Conservation (phyloP, 108 stramenopile species). For the Nannochloropsis salina region DNA sequence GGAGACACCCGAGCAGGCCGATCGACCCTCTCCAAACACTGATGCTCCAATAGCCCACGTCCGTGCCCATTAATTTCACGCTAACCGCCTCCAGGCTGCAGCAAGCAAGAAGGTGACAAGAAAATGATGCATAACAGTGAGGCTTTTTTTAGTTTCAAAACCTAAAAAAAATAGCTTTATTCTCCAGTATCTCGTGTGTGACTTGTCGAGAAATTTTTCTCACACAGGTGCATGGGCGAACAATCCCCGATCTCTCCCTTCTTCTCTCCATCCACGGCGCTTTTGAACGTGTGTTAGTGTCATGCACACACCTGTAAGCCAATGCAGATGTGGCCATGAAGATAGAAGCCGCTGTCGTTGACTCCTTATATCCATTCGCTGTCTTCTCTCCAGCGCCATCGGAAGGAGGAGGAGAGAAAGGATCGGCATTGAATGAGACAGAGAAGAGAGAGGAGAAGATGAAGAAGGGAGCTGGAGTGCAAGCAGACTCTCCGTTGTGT, state of each 20-base stretch:
- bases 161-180: too few species aligned
- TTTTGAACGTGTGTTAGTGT: too few species aligned
- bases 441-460: neutral
- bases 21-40: neutral
- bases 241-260: neutral
- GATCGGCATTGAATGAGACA: neutral
- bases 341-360: neutral
- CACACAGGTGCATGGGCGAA: too few species aligned
- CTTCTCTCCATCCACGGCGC: neutral
- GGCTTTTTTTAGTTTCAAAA: too few species aligned
- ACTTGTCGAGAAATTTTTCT: too few species aligned
- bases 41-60: neutral
- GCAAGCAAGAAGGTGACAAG: neutral
- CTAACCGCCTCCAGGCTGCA: neutral
- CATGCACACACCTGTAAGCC: neutral
- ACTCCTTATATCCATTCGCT: neutral
- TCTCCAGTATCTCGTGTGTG: too few species aligned
- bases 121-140: neutral
- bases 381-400: neutral
- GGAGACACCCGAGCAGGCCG: neutral
- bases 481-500: too few species aligned
- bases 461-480: neutral
- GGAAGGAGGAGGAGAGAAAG: constrained; percentile 10
- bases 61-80: neutral
- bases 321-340: neutral